These are phyloP conservation scores for Fusarium camptoceras DNA, from an alignment of 2,329 filamentous ascomycete species.

Conservation along the genomic window DNA sequence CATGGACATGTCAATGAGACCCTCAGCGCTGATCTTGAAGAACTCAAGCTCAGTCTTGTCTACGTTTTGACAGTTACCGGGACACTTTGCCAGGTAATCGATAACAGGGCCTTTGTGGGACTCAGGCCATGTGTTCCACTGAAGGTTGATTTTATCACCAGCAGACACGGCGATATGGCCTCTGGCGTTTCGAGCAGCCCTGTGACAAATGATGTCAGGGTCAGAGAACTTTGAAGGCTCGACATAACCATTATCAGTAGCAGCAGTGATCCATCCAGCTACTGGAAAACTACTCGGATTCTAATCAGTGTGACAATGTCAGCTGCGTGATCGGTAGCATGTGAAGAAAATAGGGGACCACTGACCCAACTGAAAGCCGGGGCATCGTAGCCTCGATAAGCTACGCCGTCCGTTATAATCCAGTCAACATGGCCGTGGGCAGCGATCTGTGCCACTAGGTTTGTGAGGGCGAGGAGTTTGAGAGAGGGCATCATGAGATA, in stretches of 20 bases:
- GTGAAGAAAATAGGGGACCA: neutral
- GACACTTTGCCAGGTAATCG: slow-evolving; percentile 71
- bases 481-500: slow-evolving; percentile 7
- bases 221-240: slow-evolving; percentile 50
- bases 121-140: slow-evolving; percentile 58
- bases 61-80: slow-evolving; percentile 65
- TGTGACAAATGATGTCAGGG: slow-evolving; percentile 62
- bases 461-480: slow-evolving; percentile 6
- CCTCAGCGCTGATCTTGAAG: slow-evolving; percentile 72
- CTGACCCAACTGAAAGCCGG: slow-evolving; percentile 8
- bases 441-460: neutral
- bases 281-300: slow-evolving; percentile 36
- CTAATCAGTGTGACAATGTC: slow-evolving; percentile 11
- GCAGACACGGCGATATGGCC: slow-evolving; percentile 54
- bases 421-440: slow-evolving; percentile 45
- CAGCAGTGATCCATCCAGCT: slow-evolving; percentile 40
- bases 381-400: slow-evolving; percentile 41
- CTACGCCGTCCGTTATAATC: slow-evolving; percentile 41
- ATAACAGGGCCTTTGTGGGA: slow-evolving; percentile 67
- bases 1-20: slow-evolving; percentile 61
- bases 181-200: slow-evolving; percentile 52
- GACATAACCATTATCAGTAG: slow-evolving; percentile 63
- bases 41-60: slow-evolving; percentile 66
- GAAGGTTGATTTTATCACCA: slow-evolving; percentile 55
- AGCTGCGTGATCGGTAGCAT: neutral